Conservation (phyloP, 148 eudicot genomes). For the Suaeda aralocaspica region DNA sequence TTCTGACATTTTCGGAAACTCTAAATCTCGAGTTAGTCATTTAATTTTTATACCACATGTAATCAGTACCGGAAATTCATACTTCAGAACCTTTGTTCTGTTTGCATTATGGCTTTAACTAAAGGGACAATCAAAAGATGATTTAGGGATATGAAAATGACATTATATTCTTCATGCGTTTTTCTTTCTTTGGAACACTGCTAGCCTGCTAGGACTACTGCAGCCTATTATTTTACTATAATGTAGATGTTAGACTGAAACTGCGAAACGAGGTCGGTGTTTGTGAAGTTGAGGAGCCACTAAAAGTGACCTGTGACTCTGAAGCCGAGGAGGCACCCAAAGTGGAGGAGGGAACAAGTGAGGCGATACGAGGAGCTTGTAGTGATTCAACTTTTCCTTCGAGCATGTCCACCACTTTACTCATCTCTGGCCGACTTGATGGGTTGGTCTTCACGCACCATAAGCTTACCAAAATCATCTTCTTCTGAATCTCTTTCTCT, state of each 20-base stretch:
- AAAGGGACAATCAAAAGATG: neutral
- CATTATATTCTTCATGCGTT: neutral
- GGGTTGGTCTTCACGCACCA: slow-evolving; percentile 50
- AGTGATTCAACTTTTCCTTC: slow-evolving; percentile 25
- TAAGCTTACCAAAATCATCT: slow-evolving; percentile 46
- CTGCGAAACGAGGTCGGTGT: neutral
- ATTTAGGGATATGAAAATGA: neutral
- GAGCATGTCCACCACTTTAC: slow-evolving; percentile 44
- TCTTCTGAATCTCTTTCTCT: slow-evolving; percentile 30
- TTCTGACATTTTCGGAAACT: no score
- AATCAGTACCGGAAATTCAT: no score
- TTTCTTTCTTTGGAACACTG: neutral
- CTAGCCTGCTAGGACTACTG: neutral
- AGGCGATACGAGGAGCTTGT: slow-evolving; percentile 11
- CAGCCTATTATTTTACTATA: neutral
- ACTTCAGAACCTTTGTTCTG: no score
- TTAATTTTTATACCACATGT: no score
- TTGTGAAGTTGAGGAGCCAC: neutral
- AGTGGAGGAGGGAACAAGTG: slow-evolving; percentile 3
- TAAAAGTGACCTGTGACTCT: neutral
- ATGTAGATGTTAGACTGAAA: neutral
- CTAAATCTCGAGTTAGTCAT: no score
- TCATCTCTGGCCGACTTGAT: slow-evolving; percentile 42
- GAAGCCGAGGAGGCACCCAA: neutral
- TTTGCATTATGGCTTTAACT: no score